These are phyloP conservation scores for Oryza rufipogon DNA, from an alignment of 176 grass and related monocot species.

Conservation along the genomic window DNA sequence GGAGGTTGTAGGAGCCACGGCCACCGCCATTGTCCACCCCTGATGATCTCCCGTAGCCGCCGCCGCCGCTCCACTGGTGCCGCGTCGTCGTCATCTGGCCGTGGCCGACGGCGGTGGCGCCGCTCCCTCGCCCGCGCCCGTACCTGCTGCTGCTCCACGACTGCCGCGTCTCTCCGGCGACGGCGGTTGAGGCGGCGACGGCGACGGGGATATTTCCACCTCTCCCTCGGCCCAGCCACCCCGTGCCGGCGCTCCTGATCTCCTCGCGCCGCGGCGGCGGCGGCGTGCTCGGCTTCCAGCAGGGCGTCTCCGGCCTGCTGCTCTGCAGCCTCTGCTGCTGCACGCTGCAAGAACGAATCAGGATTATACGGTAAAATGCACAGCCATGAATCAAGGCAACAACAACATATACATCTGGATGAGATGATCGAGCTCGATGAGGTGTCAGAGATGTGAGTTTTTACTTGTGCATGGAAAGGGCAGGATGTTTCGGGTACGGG, in stretches of 20 bases:
- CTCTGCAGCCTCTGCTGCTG: background rate
- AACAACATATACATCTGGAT: too few species aligned
- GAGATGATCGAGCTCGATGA: too few species aligned
- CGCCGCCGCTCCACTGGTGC: background rate
- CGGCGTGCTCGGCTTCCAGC: constrained; percentile 30
- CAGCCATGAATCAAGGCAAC: too few species aligned
- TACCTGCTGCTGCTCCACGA: background rate
- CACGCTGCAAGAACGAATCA: background rate
- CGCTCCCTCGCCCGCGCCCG: background rate
- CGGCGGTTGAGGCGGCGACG: too few species aligned
- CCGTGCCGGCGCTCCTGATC: constrained; percentile 28
- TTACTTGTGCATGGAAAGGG: background rate
- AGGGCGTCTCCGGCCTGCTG: constrained; percentile 9
- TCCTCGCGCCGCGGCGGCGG: constrained; percentile 19
- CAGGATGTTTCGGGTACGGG: background rate
- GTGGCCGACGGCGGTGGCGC: too few species aligned
- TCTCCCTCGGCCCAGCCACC: constrained; percentile 40
- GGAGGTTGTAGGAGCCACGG: background rate
- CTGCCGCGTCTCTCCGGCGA: background rate
- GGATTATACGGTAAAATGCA: background rate
- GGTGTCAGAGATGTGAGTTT: background rate
- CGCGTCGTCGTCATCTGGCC: background rate
- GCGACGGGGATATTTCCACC: background rate
- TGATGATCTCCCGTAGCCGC: background rate
- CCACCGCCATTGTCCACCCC: background rate